Conservation (phyloP, 345 rosid species). For the Camelina sativa region DNA sequence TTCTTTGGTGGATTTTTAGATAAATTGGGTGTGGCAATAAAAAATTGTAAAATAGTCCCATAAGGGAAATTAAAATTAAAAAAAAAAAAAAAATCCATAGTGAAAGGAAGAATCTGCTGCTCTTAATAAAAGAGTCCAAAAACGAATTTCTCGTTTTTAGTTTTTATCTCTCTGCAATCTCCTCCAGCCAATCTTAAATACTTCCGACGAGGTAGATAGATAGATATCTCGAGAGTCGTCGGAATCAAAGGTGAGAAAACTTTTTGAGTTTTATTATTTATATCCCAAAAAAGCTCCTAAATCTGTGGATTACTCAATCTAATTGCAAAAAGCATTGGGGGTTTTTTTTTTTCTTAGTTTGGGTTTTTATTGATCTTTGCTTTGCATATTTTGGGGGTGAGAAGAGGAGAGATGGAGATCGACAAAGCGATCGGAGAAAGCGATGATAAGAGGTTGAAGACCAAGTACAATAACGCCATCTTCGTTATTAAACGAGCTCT, state of each 20-base stretch:
- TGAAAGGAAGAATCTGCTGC: conserved; percentile 32
- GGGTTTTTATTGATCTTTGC: conserved; percentile 20
- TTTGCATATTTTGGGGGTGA: conserved; percentile 10
- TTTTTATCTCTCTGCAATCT: background rate
- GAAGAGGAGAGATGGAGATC: conserved; percentile 72
- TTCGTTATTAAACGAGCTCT: conserved; percentile 84
- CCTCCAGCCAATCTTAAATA: conserved; percentile 23
- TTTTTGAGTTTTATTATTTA: background rate
- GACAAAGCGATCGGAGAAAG: conserved; percentile 81
- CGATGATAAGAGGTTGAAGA: conserved; percentile 88
- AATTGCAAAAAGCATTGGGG: conserved; percentile 9
- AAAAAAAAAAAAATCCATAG: background rate
- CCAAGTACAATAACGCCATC: conserved; percentile 90
- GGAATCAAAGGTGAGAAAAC: conserved; percentile 15
- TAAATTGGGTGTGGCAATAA: conserved; percentile 46
- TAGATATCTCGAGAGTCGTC: conserved; percentile 26
- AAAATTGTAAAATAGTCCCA: conserved; percentile 22
- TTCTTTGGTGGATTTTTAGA: conserved; percentile 38
- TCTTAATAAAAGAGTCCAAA: conserved; percentile 5
- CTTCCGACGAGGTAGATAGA: conserved; percentile 13
- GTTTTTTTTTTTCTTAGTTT: background rate
- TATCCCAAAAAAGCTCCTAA: background rate
- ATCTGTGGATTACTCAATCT: conserved; percentile 17
- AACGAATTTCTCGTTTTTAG: background rate
- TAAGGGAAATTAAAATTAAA: background rate